These are phyloP conservation scores for Pulveroboletus sp. DNA, from an alignment of 768 basidiomycete species.

Conservation along the genomic window DNA sequence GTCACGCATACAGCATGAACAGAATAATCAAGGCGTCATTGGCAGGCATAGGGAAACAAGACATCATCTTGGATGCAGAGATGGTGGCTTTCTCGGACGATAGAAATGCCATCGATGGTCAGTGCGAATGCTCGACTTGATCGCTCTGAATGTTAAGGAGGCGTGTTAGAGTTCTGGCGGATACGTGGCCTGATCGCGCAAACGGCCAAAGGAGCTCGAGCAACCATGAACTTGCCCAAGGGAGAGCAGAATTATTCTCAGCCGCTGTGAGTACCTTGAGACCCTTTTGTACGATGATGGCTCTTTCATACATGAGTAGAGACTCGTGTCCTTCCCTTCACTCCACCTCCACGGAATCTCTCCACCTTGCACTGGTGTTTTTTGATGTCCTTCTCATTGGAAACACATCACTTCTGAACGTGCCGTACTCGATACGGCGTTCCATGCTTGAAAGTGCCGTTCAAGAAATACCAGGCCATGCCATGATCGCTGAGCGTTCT, in stretches of 20 bases:
- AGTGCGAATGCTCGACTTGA: conserved; percentile 17
- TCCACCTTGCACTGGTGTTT: conserved; percentile 78
- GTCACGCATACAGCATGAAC: conserved; percentile 3
- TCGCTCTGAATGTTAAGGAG: conserved; percentile 2
- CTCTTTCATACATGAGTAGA: conserved; percentile 14
- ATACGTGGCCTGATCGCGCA: conserved; percentile 57
- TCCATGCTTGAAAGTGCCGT: conserved; percentile 57
- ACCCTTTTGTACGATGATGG: conserved; percentile 1
- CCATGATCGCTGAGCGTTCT: conserved; percentile 57
- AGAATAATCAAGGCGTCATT: conserved; percentile 63
- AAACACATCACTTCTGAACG: conserved; percentile 49
- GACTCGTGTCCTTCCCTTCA: conserved; percentile 41
- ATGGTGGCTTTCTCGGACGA: conserved; percentile 79
- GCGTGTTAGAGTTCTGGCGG: conserved; percentile 66
- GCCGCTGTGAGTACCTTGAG: conserved; percentile 13
- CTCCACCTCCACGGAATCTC: conserved; percentile 37
- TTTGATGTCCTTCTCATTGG: conserved; percentile 81
- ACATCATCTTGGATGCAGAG: conserved; percentile 75
- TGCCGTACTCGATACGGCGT: conserved; percentile 59
- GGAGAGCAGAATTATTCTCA: conserved; percentile 20
- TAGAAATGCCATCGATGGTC: conserved; percentile 62
- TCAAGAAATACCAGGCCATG: conserved; percentile 49
- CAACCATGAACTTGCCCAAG: conserved; percentile 19
- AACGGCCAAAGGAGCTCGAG: conserved; percentile 55
- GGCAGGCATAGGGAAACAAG: conserved; percentile 36